phyloP scores from a whole-genome alignment of 192 early-diverging fungal genomes.

The Phycomyces nitens region DNA sequence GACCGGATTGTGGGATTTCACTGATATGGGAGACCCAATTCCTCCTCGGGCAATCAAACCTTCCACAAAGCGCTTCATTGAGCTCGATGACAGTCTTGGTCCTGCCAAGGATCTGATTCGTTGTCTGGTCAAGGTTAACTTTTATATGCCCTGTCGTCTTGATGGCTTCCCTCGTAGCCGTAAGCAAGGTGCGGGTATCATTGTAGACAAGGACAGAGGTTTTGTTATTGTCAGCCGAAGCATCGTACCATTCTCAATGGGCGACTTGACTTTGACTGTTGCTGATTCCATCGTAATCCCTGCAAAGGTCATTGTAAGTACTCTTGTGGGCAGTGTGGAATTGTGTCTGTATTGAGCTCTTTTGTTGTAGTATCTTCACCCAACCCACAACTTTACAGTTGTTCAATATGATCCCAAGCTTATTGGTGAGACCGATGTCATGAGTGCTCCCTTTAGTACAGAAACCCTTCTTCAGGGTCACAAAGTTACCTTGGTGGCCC shows the following conservation, averaged over 20 bases:
- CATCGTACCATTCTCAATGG: slow-evolving; percentile 72
- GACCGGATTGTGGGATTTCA: slow-evolving; percentile 74
- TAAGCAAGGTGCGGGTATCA: slow-evolving; percentile 69
- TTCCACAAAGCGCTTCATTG: slow-evolving; percentile 60
- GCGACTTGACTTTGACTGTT: slow-evolving; percentile 78
- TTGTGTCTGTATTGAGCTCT: too few species aligned
- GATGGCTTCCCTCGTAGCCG: slow-evolving; percentile 70
- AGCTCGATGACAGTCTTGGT: slow-evolving; percentile 62
- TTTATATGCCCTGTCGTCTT: slow-evolving; percentile 69
- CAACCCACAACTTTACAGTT: slow-evolving; percentile 87
- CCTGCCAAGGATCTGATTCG: slow-evolving; percentile 62
- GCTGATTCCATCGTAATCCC: slow-evolving; percentile 83
- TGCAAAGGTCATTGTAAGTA: slow-evolving; percentile 54
- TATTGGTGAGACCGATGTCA: slow-evolving; percentile 72
- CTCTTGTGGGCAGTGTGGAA: background rate
- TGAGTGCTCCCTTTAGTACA: slow-evolving; percentile 55
- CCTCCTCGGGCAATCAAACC: slow-evolving; percentile 59
- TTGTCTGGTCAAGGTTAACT: slow-evolving; percentile 65
- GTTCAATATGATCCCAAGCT: slow-evolving; percentile 77
- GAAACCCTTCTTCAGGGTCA: slow-evolving; percentile 63
- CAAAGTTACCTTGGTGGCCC: slow-evolving; percentile 54
- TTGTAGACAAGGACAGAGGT: slow-evolving; percentile 76
- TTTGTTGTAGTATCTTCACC: slow-evolving; percentile 80
- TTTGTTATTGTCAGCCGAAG: slow-evolving; percentile 78
- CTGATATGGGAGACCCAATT: slow-evolving; percentile 56